These are phyloP conservation scores for Backusella sp. DNA, from an alignment of 192 early-diverging fungal genomes.

Conservation along the genomic window DNA sequence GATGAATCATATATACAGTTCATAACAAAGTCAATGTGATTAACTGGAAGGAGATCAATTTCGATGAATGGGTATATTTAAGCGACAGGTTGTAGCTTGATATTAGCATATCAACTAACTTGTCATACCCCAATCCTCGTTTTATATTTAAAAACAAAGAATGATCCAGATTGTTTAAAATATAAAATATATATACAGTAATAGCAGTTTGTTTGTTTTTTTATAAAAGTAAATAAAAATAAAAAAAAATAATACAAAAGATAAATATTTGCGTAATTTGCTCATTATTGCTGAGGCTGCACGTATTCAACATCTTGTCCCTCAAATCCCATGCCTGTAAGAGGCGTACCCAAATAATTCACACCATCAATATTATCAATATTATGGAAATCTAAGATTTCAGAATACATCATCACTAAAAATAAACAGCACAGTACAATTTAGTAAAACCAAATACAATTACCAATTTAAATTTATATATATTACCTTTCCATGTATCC, in stretches of 20 bases:
- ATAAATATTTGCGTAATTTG: not conserved
- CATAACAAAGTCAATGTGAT: not conserved
- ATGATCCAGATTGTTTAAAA: not conserved
- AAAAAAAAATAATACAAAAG: conserved; percentile 3
- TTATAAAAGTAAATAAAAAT: not conserved
- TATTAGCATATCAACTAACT: not conserved
- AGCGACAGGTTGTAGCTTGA: not conserved
- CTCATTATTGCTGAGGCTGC: conserved; percentile 14
- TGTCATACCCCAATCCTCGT: not conserved
- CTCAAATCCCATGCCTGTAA: conserved; percentile 25
- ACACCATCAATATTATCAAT: conserved; percentile 47
- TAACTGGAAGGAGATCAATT: not conserved
- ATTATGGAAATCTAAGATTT: conserved; percentile 71
- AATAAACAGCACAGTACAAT: not conserved
- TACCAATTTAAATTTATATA: not conserved
- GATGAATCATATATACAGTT: not conserved
- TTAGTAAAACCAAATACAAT: not conserved
- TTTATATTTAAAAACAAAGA: not conserved
- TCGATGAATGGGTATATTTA: not conserved
- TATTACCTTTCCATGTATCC: conserved; percentile 73
- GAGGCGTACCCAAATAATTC: conserved; percentile 34
- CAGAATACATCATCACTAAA: conserved; percentile 78
- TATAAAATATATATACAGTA: not conserved
- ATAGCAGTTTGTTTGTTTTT: not conserved
- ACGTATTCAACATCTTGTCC: conserved; percentile 13